Conservation (phyloP, 1,139 yeast genomes). For the Hemisphaericaspora subhashii region DNA sequence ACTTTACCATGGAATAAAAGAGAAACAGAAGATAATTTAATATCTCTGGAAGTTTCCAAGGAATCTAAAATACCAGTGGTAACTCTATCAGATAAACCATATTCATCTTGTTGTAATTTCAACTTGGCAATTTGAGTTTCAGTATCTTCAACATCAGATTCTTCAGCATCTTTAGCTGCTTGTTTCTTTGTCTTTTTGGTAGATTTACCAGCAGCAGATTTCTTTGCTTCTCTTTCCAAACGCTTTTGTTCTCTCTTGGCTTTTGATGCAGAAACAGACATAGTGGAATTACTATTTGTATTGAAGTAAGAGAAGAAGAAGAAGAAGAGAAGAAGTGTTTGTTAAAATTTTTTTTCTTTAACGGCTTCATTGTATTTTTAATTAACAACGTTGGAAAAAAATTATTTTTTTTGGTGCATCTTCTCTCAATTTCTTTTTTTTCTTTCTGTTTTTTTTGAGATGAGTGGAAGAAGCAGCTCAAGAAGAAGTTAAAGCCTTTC, state of each 20-base stretch:
- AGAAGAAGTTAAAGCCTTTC: too few relatives aligned
- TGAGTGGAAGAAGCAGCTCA: neutral
- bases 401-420: neutral
- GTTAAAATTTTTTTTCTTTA: slow-evolving; percentile 6
- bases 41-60: slow-evolving; percentile 86
- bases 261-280: slow-evolving; percentile 81
- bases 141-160: slow-evolving; percentile 59
- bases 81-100: slow-evolving; percentile 95
- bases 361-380: too few relatives aligned
- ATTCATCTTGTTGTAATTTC: slow-evolving; percentile 89
- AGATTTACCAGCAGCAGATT: slow-evolving; percentile 72
- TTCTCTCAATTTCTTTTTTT: neutral
- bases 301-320: slow-evolving; percentile 1
- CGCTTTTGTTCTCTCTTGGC: slow-evolving; percentile 95
- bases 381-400: neutral
- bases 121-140: slow-evolving; percentile 80
- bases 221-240: slow-evolving; percentile 59
- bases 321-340: neutral
- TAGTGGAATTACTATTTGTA: slow-evolving; percentile 12
- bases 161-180: slow-evolving; percentile 57
- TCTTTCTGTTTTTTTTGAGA: neutral
- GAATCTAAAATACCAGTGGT: slow-evolving; percentile 96
- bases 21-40: slow-evolving; percentile 86
- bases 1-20: slow-evolving; percentile 97
- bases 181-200: slow-evolving; percentile 62